Conservation (phyloP, 495 filamentous ascomycete species). For the Haplographium delicatum region DNA sequence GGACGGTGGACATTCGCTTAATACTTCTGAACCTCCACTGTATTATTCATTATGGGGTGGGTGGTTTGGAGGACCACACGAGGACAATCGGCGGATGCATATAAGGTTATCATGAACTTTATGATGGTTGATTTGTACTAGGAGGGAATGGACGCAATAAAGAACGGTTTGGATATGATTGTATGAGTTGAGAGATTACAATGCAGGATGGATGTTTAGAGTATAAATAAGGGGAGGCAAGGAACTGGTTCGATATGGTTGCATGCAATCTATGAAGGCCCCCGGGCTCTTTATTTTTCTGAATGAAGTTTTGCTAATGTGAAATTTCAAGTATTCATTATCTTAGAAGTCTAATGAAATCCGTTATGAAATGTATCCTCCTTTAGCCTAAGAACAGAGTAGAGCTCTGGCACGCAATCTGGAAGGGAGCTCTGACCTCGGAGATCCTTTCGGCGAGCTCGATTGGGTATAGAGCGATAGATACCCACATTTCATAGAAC, state of each 20-base stretch:
- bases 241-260: too few relatives aligned
- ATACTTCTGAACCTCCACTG: neutral
- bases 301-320: too few relatives aligned
- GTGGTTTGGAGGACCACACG: neutral
- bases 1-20: conserved; percentile 1
- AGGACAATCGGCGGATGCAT: conserved; percentile 6
- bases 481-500: too few relatives aligned
- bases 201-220: neutral
- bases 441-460: too few relatives aligned
- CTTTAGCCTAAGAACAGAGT: too few relatives aligned
- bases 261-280: too few relatives aligned
- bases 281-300: too few relatives aligned
- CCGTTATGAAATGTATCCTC: too few relatives aligned
- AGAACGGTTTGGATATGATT: neutral
- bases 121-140: conserved; percentile 4
- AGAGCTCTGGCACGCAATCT: too few relatives aligned
- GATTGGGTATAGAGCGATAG: too few relatives aligned
- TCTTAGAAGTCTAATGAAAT: too few relatives aligned
- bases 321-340: too few relatives aligned
- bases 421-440: neutral
- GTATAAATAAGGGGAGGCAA: conserved; percentile 4
- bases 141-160: neutral
- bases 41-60: conserved; percentile 10
- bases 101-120: conserved; percentile 18
- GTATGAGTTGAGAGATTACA: conserved; percentile 1